A percentile compares a stretch with the other conserved stretches of the same genome.
These are phyloP conservation scores for Mortierella sp. DNA, from an alignment of 371 early-diverging fungal genomes.

Conservation along the genomic window DNA sequence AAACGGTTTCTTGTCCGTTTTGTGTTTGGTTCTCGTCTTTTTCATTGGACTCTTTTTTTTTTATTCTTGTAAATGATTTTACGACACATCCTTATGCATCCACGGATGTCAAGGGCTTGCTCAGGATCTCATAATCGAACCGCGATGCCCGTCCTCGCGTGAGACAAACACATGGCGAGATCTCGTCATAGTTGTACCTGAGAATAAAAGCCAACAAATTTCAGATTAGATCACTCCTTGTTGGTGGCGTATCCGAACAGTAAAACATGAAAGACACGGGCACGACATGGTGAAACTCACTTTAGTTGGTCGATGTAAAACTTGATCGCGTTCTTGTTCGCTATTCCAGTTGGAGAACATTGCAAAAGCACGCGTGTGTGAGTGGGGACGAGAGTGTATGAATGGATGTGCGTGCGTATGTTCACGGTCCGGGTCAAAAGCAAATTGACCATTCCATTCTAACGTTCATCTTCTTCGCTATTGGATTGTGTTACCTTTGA, in stretches of 20 bases:
- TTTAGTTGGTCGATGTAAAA: constrained; percentile 69
- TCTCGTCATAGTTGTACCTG: constrained; percentile 72
- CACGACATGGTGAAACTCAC: constrained; percentile 46
- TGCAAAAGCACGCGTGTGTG: too few species aligned
- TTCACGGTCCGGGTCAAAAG: not conserved
- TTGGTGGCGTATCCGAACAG: not conserved
- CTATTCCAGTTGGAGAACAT: too few species aligned
- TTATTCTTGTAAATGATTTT: not conserved
- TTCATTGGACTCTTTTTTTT: not conserved
- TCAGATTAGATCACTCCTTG: too few species aligned
- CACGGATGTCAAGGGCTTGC: constrained; percentile 45
- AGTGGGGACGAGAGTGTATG: too few species aligned
- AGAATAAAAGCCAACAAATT: not conserved
- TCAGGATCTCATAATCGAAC: constrained; percentile 73
- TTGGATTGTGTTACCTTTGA: constrained; percentile 63
- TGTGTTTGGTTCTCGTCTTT: not conserved
- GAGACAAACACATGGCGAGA: constrained; percentile 70
- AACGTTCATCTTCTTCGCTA: too few species aligned
- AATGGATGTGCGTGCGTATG: too few species aligned
- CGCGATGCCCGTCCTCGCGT: constrained; percentile 61
- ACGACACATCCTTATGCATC: not conserved
- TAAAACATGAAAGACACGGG: not conserved
- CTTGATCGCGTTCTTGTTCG: constrained; percentile 67
- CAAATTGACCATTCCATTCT: too few species aligned
- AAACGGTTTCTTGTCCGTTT: not conserved